A percentile compares a stretch with the other conserved stretches of the same genome.
phyloP scores from a whole-genome alignment of 495 filamentous ascomycete species.

The Neurospora sp. region DNA sequence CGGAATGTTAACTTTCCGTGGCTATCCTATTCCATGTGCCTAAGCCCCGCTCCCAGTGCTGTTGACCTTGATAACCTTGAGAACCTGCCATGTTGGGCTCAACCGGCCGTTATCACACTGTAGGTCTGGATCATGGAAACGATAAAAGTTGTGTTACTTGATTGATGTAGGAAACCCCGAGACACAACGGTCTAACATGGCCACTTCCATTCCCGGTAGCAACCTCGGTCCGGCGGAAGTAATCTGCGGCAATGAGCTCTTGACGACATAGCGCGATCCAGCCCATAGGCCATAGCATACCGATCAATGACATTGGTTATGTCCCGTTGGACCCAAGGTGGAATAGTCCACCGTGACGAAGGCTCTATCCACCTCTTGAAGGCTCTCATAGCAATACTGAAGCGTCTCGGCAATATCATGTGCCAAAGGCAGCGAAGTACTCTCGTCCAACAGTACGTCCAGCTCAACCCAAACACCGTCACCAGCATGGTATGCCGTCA shows the following conservation, averaged over 20 bases:
- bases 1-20: neutral
- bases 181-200: neutral
- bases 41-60: neutral
- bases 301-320: neutral
- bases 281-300: neutral
- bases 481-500: constrained; percentile 39
- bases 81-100: neutral
- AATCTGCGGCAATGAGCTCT: neutral
- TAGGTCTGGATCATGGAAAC: neutral
- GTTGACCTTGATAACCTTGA: neutral
- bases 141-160: neutral
- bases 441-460: constrained; percentile 35
- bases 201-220: neutral
- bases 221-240: neutral
- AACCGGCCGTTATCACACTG: neutral
- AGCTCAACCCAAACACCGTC: constrained; percentile 42
- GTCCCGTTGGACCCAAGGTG: constrained; percentile 11
- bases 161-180: neutral
- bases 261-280: neutral
- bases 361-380: constrained; percentile 38
- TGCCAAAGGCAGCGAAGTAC: constrained; percentile 25
- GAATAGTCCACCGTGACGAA: constrained; percentile 39
- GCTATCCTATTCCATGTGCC: neutral
- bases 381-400: constrained; percentile 35
- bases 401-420: constrained; percentile 43